These are phyloP conservation scores for Botrytis tulipae DNA, from an alignment of 2,329 filamentous ascomycete genomes.

Conservation along the genomic window DNA sequence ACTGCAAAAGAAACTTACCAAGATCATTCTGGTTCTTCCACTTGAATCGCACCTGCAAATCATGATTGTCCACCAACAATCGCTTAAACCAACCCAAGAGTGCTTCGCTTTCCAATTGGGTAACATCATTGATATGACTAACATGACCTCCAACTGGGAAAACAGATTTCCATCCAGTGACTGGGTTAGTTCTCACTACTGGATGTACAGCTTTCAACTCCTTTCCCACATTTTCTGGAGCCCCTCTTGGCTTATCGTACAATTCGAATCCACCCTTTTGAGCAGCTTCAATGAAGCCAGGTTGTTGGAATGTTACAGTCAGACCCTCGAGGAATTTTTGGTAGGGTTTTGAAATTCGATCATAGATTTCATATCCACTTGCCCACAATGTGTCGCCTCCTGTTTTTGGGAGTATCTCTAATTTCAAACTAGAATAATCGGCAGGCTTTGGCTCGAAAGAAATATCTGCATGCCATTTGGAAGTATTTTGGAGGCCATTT, in stretches of 20 bases:
- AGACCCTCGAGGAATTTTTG: conserved; percentile 58
- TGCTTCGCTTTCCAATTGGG: conserved; percentile 47
- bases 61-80: conserved; percentile 54
- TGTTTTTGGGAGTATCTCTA: conserved; percentile 54
- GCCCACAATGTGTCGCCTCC: conserved; percentile 64
- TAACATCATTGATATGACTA: conserved; percentile 51
- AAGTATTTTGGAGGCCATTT: conserved; percentile 45
- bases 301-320: conserved; percentile 53
- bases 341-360: conserved; percentile 56
- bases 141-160: conserved; percentile 54
- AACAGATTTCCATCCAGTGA: conserved; percentile 56
- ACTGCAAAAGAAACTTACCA: conserved; percentile 9
- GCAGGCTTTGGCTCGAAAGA: conserved; percentile 61
- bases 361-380: conserved; percentile 65
- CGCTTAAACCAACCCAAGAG: conserved; percentile 53
- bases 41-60: conserved; percentile 49
- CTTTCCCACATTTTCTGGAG: conserved; percentile 51
- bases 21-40: conserved; percentile 41
- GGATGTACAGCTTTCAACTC: conserved; percentile 52
- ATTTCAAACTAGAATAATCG: conserved; percentile 60
- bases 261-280: conserved; percentile 46
- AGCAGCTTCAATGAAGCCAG: conserved; percentile 50
- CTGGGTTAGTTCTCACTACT: conserved; percentile 56
- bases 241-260: conserved; percentile 47
- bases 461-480: conserved; percentile 61